A percentile compares a stretch with the other conserved stretches of the same genome.
phyloP scores from a whole-genome alignment of 257 asterid genomes.

The Apocynum venetum region DNA sequence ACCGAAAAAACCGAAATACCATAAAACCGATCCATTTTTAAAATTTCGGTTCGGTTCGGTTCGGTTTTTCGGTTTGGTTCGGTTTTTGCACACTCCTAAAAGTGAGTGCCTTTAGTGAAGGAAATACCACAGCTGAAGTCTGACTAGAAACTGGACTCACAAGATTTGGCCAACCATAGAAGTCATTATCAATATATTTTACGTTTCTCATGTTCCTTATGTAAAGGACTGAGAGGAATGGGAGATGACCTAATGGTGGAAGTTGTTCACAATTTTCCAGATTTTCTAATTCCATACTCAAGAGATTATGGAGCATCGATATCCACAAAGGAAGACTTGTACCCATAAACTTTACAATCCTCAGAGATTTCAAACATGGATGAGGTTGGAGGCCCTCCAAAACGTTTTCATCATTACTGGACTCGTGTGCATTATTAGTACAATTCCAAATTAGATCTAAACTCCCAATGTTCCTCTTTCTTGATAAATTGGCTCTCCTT shows the following conservation, averaged over 20 bases:
- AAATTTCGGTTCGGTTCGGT: too few relatives aligned
- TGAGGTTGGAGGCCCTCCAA: constrained; percentile 12
- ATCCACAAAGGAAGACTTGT: not conserved
- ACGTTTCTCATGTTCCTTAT: not conserved
- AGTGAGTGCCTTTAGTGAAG: not conserved
- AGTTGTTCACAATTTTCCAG: not conserved
- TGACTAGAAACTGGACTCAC: not conserved
- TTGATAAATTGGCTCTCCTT: constrained; percentile 18
- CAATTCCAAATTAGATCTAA: not conserved
- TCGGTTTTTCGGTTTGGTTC: too few relatives aligned
- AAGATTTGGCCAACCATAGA: not conserved
- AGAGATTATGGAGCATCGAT: not conserved
- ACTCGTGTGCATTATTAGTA: not conserved
- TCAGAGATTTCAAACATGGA: constrained; percentile 1
- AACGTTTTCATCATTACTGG: not conserved
- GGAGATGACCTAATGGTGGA: not conserved
- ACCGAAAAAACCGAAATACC: too few relatives aligned
- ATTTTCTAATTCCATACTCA: too few relatives aligned
- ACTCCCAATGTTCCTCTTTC: not conserved
- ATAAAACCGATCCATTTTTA: too few relatives aligned
- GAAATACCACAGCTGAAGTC: not conserved
- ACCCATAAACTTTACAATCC: not conserved
- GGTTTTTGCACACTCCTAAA: too few relatives aligned
- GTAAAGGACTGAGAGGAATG: not conserved
- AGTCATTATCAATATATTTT: not conserved